Evolutionary conservation across 1,284 basidiomycete genomes (phyloP).

Genomic region (Puccinia horiana): DNA sequence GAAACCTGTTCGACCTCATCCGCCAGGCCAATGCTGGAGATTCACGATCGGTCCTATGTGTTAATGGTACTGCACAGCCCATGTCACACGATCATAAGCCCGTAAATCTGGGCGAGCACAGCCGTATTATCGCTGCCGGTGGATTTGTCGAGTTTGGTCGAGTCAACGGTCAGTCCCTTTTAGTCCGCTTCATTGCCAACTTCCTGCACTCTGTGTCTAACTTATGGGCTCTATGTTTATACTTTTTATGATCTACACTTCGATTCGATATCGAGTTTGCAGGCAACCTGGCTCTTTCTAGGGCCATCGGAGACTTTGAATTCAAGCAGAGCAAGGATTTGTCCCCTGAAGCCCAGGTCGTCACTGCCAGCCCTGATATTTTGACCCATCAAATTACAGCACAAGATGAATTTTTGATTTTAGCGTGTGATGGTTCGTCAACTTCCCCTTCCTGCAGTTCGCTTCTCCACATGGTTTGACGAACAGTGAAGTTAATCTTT

Average conservation of each 20-base stretch:
- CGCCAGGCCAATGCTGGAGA: slow-evolving; percentile 93
- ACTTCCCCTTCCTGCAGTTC: not conserved
- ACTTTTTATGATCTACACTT: not conserved
- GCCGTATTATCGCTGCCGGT: slow-evolving; percentile 86
- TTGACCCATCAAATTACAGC: slow-evolving; percentile 74
- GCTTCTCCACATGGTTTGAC: not conserved
- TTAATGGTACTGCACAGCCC: slow-evolving; percentile 80
- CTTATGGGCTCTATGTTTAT: slow-evolving; percentile 16
- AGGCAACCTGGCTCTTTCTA: slow-evolving; percentile 94
- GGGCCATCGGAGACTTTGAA: slow-evolving; percentile 96
- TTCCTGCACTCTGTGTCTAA: not conserved
- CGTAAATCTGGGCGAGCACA: slow-evolving; percentile 77
- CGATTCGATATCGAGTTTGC: slow-evolving; percentile 34
- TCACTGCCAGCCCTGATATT: slow-evolving; percentile 92
- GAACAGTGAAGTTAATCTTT: not conserved
- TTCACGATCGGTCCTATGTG: slow-evolving; percentile 84
- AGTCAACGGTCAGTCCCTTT: slow-evolving; percentile 75
- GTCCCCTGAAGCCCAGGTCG: slow-evolving; percentile 84
- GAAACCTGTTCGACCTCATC: slow-evolving; percentile 23
- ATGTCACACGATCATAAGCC: slow-evolving; percentile 97
- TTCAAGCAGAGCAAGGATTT: slow-evolving; percentile 92
- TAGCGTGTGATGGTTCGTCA: slow-evolving; percentile 88
- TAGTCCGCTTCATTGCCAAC: not conserved
- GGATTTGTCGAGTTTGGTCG: slow-evolving; percentile 96
- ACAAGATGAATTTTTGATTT: slow-evolving; percentile 92